Evolutionary conservation across 164 flowering plant species (phyloP), one percentile per base, ranked within the genome.

Genomic region (Nymphaea colorata): DNA sequence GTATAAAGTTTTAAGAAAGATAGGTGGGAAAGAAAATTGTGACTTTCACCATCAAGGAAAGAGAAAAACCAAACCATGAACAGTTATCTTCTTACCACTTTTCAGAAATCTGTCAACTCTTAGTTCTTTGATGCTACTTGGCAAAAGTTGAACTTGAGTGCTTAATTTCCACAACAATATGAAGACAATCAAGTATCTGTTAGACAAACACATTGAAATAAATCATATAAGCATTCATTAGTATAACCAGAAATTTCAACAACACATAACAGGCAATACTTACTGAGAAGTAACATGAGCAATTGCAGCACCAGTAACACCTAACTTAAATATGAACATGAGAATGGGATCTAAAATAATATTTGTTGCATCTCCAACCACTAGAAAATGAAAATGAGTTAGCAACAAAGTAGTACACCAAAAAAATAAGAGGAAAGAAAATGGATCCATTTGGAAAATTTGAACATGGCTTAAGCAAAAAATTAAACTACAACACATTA

Each of bases 221-320:
- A 55, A 55, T 55, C 59, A 16, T 8, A 55, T 55, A 55, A 25
- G 0, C 36, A 25, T 25, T 51, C 14, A 8, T 51, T 51, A 61
- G 64, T 61, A 61, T 4, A 11, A 61, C 14, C n/a, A 61, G 42
- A 7, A 61, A 61, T 12, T 17, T 11, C 36, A 41, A 61, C 41
- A 61, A 41, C 41, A 66, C 2, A 41, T 60, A 59, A 18, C 43
- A 64, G 36, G 55, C 16, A 25, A 16, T 45, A 79, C 97, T 82
- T 83, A 95, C 99, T 95, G 99, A 71, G 99, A 92, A 65, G 87
- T 68, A 60, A 95, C 96, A 80, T 95, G 99, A 0, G 99, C 96
- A 74, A 95, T 83, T 72, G 99, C 98, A 14, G 99, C 99, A 74
- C 99, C 99, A 68, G 82, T 76, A 64, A 95, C 92, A 3, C 97